Evolutionary conservation across 345 rosid genomes (phyloP).

Genomic region (Sonneratia caseolaris): DNA sequence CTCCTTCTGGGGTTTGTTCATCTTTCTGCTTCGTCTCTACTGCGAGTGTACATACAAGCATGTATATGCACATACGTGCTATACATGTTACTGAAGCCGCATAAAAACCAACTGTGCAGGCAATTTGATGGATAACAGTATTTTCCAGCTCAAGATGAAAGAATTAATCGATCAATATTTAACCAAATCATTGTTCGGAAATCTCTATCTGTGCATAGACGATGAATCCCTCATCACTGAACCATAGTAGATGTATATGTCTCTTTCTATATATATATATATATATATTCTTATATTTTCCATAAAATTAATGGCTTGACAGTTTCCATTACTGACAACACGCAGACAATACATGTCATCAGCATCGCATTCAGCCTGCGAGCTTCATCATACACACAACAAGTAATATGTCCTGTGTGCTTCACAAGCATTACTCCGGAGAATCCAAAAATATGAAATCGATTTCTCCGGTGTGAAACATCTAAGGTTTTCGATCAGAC

Average conservation of each 20-base stretch:
- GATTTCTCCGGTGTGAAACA: too few relatives aligned
- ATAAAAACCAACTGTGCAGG: background rate
- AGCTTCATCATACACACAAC: background rate
- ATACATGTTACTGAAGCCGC: background rate
- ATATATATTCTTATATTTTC: background rate
- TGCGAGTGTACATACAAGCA: too few relatives aligned
- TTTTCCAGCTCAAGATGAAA: background rate
- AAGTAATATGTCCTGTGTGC: background rate
- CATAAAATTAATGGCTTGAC: background rate
- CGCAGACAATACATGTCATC: background rate
- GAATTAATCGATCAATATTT: background rate
- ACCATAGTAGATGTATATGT: background rate
- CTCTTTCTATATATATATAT: background rate
- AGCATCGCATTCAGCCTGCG: background rate
- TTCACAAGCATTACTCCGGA: background rate
- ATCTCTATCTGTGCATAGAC: background rate
- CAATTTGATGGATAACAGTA: background rate
- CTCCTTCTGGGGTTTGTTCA: background rate
- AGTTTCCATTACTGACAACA: background rate
- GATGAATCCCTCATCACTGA: background rate
- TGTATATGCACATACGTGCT: background rate
- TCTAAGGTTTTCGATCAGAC: too few relatives aligned
- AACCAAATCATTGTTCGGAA: background rate
- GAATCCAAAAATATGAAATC: background rate
- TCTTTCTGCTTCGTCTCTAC: background rate